A percentile compares a stretch with the other conserved stretches of the same genome.
These are phyloP conservation scores for Vaccinium myrtillus DNA, from an alignment of 148 eudicot genomes.

Conservation along the genomic window DNA sequence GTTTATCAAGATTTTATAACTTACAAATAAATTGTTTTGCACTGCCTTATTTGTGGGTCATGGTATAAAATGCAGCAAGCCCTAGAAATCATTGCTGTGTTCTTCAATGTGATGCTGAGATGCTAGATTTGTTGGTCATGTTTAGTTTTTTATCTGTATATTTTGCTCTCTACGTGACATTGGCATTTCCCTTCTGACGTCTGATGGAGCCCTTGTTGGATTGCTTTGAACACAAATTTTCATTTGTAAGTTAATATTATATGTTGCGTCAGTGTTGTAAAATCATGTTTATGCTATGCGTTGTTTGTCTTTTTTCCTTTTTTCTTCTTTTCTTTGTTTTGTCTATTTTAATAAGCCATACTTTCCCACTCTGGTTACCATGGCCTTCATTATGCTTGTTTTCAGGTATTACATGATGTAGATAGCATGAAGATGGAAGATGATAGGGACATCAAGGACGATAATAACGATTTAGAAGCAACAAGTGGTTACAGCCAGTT, in stretches of 20 bases:
- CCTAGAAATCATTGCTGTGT: neutral
- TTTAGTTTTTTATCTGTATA: neutral
- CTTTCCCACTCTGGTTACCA: neutral
- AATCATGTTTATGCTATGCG: neutral
- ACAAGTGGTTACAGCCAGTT: constrained; percentile 13
- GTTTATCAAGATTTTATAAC: too few species aligned
- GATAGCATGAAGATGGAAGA: constrained; percentile 33
- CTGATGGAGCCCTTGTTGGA: neutral
- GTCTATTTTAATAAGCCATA: neutral
- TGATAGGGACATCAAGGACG: constrained; percentile 21
- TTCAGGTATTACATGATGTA: constrained; percentile 43
- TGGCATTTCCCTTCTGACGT: neutral
- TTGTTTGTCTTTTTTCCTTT: neutral
- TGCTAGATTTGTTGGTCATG: neutral
- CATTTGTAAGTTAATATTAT: neutral
- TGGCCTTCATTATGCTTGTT: constrained; percentile 12
- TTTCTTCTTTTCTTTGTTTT: neutral
- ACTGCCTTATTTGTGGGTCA: neutral
- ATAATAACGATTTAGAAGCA: constrained; percentile 23
- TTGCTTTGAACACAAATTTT: neutral
- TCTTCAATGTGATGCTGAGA: neutral
- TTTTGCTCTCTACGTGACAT: neutral
- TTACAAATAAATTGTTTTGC: neutral
- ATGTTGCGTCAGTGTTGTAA: neutral
- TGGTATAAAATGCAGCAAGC: neutral